phyloP scores from a whole-genome alignment of 805 yeast species.

The Sugiyamaella smithiae region DNA sequence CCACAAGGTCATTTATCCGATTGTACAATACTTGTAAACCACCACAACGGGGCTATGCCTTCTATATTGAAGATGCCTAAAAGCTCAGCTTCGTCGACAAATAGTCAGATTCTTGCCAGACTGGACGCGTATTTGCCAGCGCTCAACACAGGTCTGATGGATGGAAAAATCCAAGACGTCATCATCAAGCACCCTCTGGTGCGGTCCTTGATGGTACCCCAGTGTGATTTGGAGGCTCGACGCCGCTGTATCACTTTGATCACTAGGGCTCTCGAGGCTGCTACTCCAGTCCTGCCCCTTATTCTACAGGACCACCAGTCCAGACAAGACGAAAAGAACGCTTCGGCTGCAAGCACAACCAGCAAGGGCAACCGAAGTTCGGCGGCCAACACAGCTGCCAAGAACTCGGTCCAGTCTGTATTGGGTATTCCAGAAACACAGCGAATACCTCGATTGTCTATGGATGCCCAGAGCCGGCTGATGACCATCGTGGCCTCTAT shows the following conservation, averaged over 20 bases:
- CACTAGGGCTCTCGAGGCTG: constrained; percentile 25
- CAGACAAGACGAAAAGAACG: constrained; percentile 6
- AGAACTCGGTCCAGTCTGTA: neutral
- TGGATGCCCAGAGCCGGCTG: constrained; percentile 23
- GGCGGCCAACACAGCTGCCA: constrained; percentile 5
- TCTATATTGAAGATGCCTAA: neutral
- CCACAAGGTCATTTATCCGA: no score
- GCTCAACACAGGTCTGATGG: constrained; percentile 30
- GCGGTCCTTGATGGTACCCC: constrained; percentile 28
- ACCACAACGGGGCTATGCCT: no score
- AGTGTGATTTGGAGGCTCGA: constrained; percentile 30
- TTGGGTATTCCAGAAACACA: neutral
- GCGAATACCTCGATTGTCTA: constrained; percentile 17
- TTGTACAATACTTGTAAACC: no score
- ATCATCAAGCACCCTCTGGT: constrained; percentile 30
- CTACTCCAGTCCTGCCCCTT: constrained; percentile 27
- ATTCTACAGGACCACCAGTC: constrained; percentile 24
- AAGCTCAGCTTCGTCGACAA: constrained; percentile 3
- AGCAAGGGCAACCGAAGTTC: no score
- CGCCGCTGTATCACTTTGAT: constrained; percentile 24
- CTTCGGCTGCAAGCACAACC: neutral
- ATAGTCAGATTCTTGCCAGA: constrained; percentile 22
- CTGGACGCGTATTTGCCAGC: constrained; percentile 28
- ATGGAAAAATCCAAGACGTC: constrained; percentile 30
- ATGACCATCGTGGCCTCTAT: constrained; percentile 20